phyloP scores from a whole-genome alignment of 495 filamentous ascomycete species.

The Cercophora newfieldiana region DNA sequence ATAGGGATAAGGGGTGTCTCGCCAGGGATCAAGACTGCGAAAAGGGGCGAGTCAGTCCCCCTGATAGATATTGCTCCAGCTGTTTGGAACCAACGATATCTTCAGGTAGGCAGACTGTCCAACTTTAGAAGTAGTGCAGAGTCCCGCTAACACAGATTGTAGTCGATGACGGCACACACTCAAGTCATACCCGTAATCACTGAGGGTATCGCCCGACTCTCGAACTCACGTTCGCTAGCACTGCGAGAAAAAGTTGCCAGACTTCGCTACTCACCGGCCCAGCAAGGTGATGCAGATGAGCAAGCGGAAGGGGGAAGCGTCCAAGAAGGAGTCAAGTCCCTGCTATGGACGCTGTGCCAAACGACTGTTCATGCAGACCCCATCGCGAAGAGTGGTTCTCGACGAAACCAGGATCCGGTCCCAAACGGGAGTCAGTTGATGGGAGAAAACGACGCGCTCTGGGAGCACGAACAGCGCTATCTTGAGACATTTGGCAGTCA shows the following conservation, averaged over 20 bases:
- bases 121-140: neutral
- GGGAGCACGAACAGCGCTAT: neutral
- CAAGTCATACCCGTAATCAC: conserved; percentile 25
- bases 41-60: conserved; percentile 23
- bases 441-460: neutral
- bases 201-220: conserved; percentile 25
- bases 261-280: no score
- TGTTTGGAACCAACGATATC: conserved; percentile 47
- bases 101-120: conserved; percentile 36
- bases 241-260: conserved; percentile 27
- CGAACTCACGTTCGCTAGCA: conserved; percentile 25
- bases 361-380: conserved; percentile 24
- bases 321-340: conserved; percentile 13
- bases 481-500: neutral
- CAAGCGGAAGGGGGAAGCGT: neutral
- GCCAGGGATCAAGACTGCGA: conserved; percentile 27
- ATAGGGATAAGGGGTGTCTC: conserved; percentile 33
- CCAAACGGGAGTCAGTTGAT: neutral
- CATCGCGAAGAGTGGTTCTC: neutral
- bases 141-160: conserved; percentile 9
- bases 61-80: conserved; percentile 47
- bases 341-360: conserved; percentile 31
- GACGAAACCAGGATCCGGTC: neutral
- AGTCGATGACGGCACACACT: conserved; percentile 30
- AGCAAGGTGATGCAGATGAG: no score